Base-by-base conservation (phyloP, 257 asterid species). In the Nyctanthes arbortristis region DNA sequence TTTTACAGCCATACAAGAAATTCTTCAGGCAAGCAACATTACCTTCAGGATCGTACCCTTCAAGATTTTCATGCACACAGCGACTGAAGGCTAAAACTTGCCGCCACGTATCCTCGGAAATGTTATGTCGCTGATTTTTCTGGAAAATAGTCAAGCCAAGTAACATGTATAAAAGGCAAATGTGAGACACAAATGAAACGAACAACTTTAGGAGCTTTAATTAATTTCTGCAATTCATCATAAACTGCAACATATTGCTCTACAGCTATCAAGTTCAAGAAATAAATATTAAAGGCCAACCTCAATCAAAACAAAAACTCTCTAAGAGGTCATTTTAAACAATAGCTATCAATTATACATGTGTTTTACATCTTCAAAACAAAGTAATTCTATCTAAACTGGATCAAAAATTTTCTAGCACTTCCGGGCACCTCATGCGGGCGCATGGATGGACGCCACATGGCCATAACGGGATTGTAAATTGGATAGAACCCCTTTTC, bases 21-120 rank as follows among this genome's bases (percentile, higher is more conserved):
- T 22, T 52, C 8, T 20, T 52, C 58, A 9, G 58, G 70, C 30
- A 61, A 32, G 68, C 33, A 72, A 24, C 36, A 75, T 69, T 88
- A 94, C 99, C 99, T 89, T 86, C 89, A 75, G 97, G 92, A 78
- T 93, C 97, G 34, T 93, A 93, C 56, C 99, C 99, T 80, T 91
- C 95, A 24, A 93, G 96, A 80, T 84, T 89, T 81, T 91, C 97
- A 75, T 86, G 96, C 76, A 94, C 97, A 79, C 96, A 82, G 25
- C 88, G 88, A 77, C 99, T 89, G 80, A 91, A 94, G 74, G 95
- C 87, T 77, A 88, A 85, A 78, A 94, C 92, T 84, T 89, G 98
- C 68, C 89, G 76, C 99, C 99, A 91, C 1, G 97, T 94, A 78
- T 94, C 99, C 85, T 88, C 97, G 1, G 97, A 91, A 67, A 94